Conservation (phyloP, 2,329 filamentous ascomycete genomes). For the Aspergillus carbonarius region DNA sequence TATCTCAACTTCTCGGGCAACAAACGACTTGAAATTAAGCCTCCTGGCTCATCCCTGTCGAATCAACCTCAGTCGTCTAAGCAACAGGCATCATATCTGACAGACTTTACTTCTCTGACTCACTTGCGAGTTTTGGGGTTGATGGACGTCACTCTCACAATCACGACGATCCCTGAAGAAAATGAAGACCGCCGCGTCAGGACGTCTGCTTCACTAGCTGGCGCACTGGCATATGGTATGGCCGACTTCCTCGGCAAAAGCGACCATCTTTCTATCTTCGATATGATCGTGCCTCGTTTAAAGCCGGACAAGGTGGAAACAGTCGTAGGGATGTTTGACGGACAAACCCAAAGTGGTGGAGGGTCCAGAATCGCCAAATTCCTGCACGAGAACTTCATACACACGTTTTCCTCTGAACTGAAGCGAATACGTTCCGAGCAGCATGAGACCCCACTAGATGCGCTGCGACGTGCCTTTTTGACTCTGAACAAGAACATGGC, state of each 20-base stretch:
- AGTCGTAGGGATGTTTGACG: slow-evolving; percentile 92
- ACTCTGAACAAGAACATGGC: slow-evolving; percentile 92
- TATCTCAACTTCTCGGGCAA: slow-evolving; percentile 97
- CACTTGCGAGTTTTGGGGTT: slow-evolving; percentile 86
- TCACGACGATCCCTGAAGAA: slow-evolving; percentile 89
- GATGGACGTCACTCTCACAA: slow-evolving; percentile 97
- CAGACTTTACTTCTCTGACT: slow-evolving; percentile 81
- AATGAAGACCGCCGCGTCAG: slow-evolving; percentile 92
- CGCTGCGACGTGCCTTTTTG: slow-evolving; percentile 81
- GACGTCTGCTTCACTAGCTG: slow-evolving; percentile 92
- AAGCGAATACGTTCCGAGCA: slow-evolving; percentile 66
- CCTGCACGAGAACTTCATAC: slow-evolving; percentile 90
- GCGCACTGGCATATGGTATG: slow-evolving; percentile 93
- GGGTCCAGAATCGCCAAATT: slow-evolving; percentile 97
- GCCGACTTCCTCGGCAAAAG: slow-evolving; percentile 90
- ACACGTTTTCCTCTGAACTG: slow-evolving; percentile 78
- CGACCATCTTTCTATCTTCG: slow-evolving; percentile 92
- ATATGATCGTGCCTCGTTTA: slow-evolving; percentile 91
- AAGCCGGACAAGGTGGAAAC: slow-evolving; percentile 87
- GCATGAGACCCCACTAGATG: slow-evolving; percentile 76
- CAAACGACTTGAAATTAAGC: slow-evolving; percentile 88
- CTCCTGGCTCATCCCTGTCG: slow-evolving; percentile 56
- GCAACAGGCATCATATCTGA: slow-evolving; percentile 64
- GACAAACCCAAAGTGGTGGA: slow-evolving; percentile 80
- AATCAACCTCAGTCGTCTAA: slow-evolving; percentile 49